Evolutionary conservation across 306 rosid genomes (phyloP), one percentile per base, ranked within the genome.

Genomic region (Ziziphus jujuba): DNA sequence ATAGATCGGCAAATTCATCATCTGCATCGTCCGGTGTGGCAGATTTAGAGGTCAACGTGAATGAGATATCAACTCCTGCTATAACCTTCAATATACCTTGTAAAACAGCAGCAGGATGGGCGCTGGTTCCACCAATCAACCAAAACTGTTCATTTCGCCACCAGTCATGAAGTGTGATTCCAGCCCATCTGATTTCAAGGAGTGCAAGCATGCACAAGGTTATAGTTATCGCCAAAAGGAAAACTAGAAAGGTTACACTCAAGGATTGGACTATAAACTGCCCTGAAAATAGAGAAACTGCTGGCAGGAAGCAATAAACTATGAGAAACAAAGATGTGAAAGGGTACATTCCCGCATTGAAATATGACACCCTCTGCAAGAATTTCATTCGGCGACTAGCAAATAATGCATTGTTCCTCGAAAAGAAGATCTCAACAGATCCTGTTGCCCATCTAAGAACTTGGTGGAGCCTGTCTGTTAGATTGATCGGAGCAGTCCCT

Each of bases 361-460:
- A 85, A 67, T 90, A 90, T 57, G 97, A 91, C n/a, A 90, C 91
- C 69, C 95, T 84, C 54, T 90, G 95, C 74, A 87, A 67, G 75
- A 87, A 79, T 61, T 90, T 90, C 97, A 90, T 82, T 60, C 95
- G 75, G 9, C 69, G 88, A 31, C 87, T 84, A 1, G 97, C 97
- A n/a, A 87, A 75, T 9, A 87, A 43, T 5, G 95, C 92, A 15
- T 90, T 90, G 81, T 90, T 84, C 72, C 83, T 82, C 31, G 97
- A 90, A 83, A 90, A 90, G 78, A 90, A 87, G 24, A 87, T 87
- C 78, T 90, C 95, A 0, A 90, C 97, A 0, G 97, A 90, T 1
- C 97, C 95, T 7, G 97, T 90, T 0, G 97, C 97, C 97, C 95
- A 90, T 2, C 97, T 62, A 28, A 90, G 92, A 28, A 87, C 97